Percentiles rank a stretch among this genome's conserved stretches.
phyloP scores from a whole-genome alignment of 768 basidiomycete species.

The Fomitopsis pulvina region DNA sequence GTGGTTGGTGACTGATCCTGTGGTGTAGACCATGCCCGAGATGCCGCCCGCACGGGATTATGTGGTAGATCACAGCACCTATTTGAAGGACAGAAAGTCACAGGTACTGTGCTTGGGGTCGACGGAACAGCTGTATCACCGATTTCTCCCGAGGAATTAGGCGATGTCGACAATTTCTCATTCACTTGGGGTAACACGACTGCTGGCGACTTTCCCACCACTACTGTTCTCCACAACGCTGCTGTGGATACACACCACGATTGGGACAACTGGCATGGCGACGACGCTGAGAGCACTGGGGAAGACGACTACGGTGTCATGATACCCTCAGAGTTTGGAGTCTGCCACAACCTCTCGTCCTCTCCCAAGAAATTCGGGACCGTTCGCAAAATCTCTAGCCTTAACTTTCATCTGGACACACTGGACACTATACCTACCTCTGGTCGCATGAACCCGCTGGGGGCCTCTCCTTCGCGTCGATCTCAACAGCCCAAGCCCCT shows the following conservation, averaged over 20 bases:
- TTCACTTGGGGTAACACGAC: neutral
- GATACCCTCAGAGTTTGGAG: conserved; percentile 12
- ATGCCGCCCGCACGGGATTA: no score
- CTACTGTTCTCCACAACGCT: no score
- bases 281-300: neutral
- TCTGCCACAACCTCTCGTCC: neutral
- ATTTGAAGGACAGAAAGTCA: no score
- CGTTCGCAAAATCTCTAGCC: conserved; percentile 22
- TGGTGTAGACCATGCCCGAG: no score
- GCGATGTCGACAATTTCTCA: neutral
- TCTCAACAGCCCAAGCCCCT: conserved; percentile 9
- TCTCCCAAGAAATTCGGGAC: conserved; percentile 6
- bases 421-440: conserved; percentile 9
- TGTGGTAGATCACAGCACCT: no score
- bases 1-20: no score
- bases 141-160: neutral
- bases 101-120: no score
- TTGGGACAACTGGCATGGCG: neutral
- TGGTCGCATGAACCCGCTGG: neutral
- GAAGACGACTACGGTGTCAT: neutral
- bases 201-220: neutral
- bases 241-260: neutral
- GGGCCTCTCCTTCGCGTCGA: conserved; percentile 6
- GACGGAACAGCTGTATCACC: neutral
- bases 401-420: conserved; percentile 21